Base-by-base conservation (phyloP, 164 flowering plant genomes). In the Vitis amurensis region DNA sequence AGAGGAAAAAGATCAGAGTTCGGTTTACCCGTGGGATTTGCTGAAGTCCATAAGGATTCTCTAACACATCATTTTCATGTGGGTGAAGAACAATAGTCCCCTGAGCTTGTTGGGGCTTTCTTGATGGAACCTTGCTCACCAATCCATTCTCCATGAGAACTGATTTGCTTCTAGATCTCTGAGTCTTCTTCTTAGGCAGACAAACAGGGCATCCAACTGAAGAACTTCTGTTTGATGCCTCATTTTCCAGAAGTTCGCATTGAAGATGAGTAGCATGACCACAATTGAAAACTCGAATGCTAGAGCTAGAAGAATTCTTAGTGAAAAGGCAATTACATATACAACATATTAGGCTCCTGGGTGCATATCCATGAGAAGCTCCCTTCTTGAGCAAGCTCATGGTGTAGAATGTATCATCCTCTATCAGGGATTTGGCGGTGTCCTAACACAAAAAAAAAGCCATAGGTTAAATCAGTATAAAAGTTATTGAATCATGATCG, bases 331-430 rank as follows among this genome's bases (percentile, higher is more conserved):
- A 80, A 70, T 81, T 83, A 63, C 99, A 95, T 70, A 95, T 79
- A 50, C 96, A 93, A 69, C 98, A 95, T 16, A 71, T 52, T 0
- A 79, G 73, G 79, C 80, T 86, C 68, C 84, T 77, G 17, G 97
- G 98, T n/a, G 97, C 85, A 80, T 86, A 91, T 1, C 94, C 98
- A 84, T 93, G 98, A 74, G 97, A 86, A 61, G 93, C 97, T 1
- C 93, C 99, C 64, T 86, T 93, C 85, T 81, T 95, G 17, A 95
- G 92, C 67, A 91, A 70, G 79, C 87, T 91, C 97, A 93, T 85
- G 57, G 94, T 88, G 71, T 91, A 93, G 74, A 80, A 95, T 15
- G 95, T 85, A 74, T 95, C 99, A 72, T 90, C 97, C 77, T 95
- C 99, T 59, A 95, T 95, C 84, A 95, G 73, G 50, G 90, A 87